Percentiles rank a stretch among this genome's conserved stretches.
Conservation (phyloP, 2,329 filamentous ascomycete species). For the Aspergillus udagawae region DNA sequence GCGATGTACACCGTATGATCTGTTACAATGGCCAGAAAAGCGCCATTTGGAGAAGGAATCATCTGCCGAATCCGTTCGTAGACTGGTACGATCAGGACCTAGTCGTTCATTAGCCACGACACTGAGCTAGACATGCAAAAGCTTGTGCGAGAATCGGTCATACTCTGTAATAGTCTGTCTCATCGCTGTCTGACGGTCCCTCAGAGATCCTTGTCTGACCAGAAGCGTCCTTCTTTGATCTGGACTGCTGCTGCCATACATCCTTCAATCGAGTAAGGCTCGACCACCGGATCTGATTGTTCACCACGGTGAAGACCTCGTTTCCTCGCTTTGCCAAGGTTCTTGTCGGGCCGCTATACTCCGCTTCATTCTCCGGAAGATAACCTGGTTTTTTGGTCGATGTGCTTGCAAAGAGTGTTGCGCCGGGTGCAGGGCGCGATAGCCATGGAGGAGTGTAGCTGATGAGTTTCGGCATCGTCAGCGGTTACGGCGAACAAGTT, state of each 20-base stretch:
- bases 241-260: constrained; percentile 42
- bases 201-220: constrained; percentile 17
- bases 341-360: constrained; percentile 42
- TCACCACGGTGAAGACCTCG: constrained; percentile 83
- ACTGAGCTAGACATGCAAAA: background rate
- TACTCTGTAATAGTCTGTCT: constrained; percentile 29
- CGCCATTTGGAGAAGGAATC: constrained; percentile 73
- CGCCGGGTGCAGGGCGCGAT: constrained; percentile 69
- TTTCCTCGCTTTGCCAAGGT: constrained; percentile 78
- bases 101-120: constrained; percentile 3
- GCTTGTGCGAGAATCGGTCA: background rate
- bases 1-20: constrained; percentile 84
- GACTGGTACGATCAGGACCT: constrained; percentile 74
- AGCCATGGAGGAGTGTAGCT: constrained; percentile 87
- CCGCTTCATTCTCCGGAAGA: constrained; percentile 17
- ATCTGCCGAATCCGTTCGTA: constrained; percentile 82
- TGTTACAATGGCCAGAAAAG: constrained; percentile 80
- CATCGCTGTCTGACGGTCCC: constrained; percentile 31
- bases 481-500: background rate
- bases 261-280: constrained; percentile 78
- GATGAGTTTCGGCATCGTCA: constrained; percentile 76
- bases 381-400: constrained; percentile 39
- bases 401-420: constrained; percentile 66
- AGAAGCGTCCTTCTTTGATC: constrained; percentile 26
- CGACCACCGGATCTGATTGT: constrained; percentile 88